Conservation (phyloP, 495 filamentous ascomycete genomes). For the Hamigera avellanea region DNA sequence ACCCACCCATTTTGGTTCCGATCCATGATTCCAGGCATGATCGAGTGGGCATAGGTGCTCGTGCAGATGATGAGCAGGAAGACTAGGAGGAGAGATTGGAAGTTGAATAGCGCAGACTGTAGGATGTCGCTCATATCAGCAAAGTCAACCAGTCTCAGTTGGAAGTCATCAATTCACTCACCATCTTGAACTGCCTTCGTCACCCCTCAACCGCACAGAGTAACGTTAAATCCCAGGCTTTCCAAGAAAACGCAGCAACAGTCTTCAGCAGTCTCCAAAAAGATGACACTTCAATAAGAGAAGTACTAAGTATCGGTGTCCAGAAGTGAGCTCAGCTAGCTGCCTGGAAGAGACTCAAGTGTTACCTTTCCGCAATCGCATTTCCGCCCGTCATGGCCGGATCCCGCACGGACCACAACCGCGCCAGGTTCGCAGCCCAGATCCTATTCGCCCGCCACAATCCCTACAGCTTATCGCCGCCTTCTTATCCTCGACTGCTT, state of each 20-base stretch:
- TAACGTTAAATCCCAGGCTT: no score
- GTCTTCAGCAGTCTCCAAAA: no score
- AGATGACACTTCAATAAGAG: no score
- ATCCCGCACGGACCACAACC: slow-evolving; percentile 6
- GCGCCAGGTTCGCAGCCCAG: not conserved
- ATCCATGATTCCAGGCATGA: slow-evolving; percentile 87
- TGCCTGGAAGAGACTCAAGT: no score
- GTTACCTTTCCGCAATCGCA: no score
- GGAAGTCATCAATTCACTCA: no score
- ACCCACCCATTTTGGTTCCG: slow-evolving; percentile 76
- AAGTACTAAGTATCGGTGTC: no score
- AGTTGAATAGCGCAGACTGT: slow-evolving; percentile 95
- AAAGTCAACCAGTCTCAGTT: no score
- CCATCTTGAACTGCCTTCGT: slow-evolving; percentile 1
- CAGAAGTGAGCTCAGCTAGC: no score
- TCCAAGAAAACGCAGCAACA: no score
- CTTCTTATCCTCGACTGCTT: not conserved
- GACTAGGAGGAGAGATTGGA: slow-evolving; percentile 85
- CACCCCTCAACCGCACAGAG: not conserved
- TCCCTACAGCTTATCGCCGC: not conserved
- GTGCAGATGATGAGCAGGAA: slow-evolving; percentile 94
- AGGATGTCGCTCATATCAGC: no score
- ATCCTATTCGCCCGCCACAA: slow-evolving; percentile 1
- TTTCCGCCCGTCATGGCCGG: no score
- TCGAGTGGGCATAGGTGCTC: slow-evolving; percentile 79